phyloP scores from a whole-genome alignment of 2,329 filamentous ascomycete genomes.

The Fusarium phyllophilum region DNA sequence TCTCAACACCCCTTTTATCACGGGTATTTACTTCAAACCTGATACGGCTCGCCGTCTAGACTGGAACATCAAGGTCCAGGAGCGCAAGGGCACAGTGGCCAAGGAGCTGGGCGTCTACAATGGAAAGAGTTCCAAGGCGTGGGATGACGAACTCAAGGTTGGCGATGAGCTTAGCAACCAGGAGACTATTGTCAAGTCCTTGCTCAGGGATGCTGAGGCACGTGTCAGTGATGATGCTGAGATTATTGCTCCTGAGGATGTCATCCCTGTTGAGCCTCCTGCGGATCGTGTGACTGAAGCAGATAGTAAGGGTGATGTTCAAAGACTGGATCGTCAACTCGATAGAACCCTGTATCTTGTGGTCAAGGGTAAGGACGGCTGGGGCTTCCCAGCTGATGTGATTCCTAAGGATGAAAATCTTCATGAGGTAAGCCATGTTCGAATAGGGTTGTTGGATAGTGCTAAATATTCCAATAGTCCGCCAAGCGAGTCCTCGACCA shows the following conservation, averaged over 20 bases:
- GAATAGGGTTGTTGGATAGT: background rate
- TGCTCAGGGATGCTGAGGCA: conserved; percentile 80
- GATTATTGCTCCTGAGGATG: conserved; percentile 65
- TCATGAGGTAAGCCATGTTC: conserved; percentile 72
- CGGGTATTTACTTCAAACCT: conserved; percentile 94
- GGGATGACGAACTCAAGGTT: conserved; percentile 91
- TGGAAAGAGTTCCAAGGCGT: conserved; percentile 74
- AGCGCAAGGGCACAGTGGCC: conserved; percentile 77
- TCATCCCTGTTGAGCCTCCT: conserved; percentile 76
- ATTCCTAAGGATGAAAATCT: conserved; percentile 79
- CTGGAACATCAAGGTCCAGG: conserved; percentile 86
- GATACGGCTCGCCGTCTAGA: conserved; percentile 86
- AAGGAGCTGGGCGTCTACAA: conserved; percentile 89
- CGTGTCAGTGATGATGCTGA: conserved; percentile 70
- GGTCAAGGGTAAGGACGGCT: conserved; percentile 78
- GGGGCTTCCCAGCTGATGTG: conserved; percentile 83
- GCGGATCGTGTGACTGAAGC: conserved; percentile 78
- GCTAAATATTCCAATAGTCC: conserved; percentile 63
- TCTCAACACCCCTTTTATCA: conserved; percentile 84
- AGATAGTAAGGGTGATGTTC: conserved; percentile 77
- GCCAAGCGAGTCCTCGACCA: conserved; percentile 82
- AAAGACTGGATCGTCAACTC: conserved; percentile 81
- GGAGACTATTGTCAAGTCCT: conserved; percentile 71
- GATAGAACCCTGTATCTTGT: conserved; percentile 88
- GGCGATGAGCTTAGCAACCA: conserved; percentile 75